phyloP scores from a whole-genome alignment of 2,329 filamentous ascomycete species.

The Colletotrichum graminicola region DNA sequence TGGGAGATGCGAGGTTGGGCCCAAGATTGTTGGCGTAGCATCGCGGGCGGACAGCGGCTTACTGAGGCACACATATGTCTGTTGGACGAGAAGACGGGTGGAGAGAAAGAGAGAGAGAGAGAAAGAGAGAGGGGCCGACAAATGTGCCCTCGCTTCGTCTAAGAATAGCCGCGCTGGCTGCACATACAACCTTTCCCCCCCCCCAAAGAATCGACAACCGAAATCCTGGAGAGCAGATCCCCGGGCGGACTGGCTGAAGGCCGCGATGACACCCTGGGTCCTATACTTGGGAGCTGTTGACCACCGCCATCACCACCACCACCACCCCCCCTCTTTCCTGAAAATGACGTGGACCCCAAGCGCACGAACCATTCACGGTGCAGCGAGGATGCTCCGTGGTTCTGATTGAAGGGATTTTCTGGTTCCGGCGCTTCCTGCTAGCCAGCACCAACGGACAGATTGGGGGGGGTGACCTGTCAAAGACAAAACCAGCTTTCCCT shows the following conservation, averaged over 20 bases:
- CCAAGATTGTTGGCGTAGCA: conserved; percentile 33
- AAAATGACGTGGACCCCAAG: conserved; percentile 28
- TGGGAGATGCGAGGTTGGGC: conserved; percentile 20
- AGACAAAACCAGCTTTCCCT: conserved; percentile 13
- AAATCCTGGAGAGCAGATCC: conserved; percentile 43
- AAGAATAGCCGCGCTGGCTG: conserved; percentile 40
- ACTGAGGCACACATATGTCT: conserved; percentile 3
- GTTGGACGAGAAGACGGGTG: background rate
- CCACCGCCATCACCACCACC: background rate
- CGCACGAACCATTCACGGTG: conserved; percentile 33
- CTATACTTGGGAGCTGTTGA: conserved; percentile 31
- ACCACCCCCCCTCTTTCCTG: background rate
- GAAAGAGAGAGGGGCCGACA: background rate
- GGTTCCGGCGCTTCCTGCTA: conserved; percentile 39
- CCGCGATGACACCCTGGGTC: conserved; percentile 39
- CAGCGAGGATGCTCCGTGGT: conserved; percentile 18
- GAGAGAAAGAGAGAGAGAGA: too few species aligned
- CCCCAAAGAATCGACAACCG: conserved; percentile 32
- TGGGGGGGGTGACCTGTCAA: conserved; percentile 25
- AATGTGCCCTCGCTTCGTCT: conserved; percentile 28
- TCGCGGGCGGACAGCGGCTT: conserved; percentile 31
- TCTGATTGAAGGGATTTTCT: conserved; percentile 43
- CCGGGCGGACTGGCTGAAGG: conserved; percentile 26
- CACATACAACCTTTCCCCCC: conserved; percentile 15
- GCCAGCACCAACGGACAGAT: conserved; percentile 32